Conservation (phyloP, 2,329 filamentous ascomycete genomes). For the Penicillium polonicum region DNA sequence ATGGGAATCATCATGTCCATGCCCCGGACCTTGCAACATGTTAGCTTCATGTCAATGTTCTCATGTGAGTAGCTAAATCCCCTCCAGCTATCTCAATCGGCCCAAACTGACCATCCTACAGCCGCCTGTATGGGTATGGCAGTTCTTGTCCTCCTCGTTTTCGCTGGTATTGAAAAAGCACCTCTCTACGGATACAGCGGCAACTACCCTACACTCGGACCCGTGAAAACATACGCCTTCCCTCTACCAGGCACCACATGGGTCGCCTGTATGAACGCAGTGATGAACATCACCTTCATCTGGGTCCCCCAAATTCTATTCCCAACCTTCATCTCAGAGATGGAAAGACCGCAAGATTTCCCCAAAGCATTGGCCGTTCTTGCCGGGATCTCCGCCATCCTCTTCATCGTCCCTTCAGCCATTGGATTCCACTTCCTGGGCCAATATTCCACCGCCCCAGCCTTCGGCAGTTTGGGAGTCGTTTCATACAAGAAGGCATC, state of each 20-base stretch:
- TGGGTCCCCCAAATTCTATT: constrained; percentile 55
- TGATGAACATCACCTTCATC: constrained; percentile 52
- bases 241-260: constrained; percentile 48
- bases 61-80: constrained; percentile 30
- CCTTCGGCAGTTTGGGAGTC: constrained; percentile 49
- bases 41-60: constrained; percentile 54
- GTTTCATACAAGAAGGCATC: constrained; percentile 50
- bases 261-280: constrained; percentile 52
- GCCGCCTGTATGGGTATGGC: constrained; percentile 50
- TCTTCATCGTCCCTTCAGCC: constrained; percentile 52
- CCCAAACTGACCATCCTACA: constrained; percentile 1
- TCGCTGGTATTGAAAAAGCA: constrained; percentile 47
- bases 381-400: constrained; percentile 44
- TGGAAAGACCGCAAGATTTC: constrained; percentile 52
- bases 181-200: constrained; percentile 50
- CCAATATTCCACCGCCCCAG: constrained; percentile 52
- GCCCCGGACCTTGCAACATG: constrained; percentile 48
- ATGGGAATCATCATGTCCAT: constrained; percentile 51
- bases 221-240: constrained; percentile 50
- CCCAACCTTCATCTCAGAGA: constrained; percentile 53
- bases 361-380: constrained; percentile 52
- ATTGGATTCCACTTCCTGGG: constrained; percentile 52
- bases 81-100: too few relatives aligned
- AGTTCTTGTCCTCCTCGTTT: constrained; percentile 52
- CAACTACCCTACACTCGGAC: constrained; percentile 45